Conservation (phyloP, 345 rosid genomes). For the Salix viminalis region DNA sequence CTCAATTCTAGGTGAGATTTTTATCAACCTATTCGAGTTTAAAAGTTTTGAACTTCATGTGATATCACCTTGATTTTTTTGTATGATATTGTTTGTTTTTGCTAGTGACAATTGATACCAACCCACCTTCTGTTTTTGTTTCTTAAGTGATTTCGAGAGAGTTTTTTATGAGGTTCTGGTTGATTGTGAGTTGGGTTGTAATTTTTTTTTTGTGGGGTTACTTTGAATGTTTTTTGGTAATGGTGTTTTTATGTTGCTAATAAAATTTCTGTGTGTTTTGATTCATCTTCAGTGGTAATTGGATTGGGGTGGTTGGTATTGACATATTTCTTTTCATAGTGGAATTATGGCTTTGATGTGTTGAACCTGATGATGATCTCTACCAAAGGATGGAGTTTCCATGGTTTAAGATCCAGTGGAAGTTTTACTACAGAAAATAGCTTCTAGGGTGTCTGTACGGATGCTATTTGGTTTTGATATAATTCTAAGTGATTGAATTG, state of each 20-base stretch:
- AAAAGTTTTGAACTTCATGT: background rate
- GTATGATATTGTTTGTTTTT: background rate
- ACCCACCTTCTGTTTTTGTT: background rate
- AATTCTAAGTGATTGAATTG: background rate
- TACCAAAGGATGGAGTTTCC: background rate
- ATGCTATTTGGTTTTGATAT: background rate
- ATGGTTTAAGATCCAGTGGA: background rate
- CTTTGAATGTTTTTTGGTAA: background rate
- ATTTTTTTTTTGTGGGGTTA: conserved; percentile 1
- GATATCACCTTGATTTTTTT: background rate
- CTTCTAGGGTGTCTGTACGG: background rate
- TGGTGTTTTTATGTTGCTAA: background rate
- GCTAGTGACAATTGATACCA: background rate
- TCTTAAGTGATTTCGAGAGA: background rate
- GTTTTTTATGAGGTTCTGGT: background rate
- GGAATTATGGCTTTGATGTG: background rate
- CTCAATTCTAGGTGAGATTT: conserved; percentile 12
- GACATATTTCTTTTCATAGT: background rate
- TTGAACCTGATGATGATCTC: background rate
- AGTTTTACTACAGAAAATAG: background rate
- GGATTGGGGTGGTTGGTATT: background rate
- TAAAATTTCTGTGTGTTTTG: background rate
- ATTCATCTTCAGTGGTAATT: background rate
- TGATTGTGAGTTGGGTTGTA: conserved; percentile 9
- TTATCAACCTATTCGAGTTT: background rate